Base-by-base conservation (phyloP, 2,329 filamentous ascomycete genomes). In the Leptodontidium sp. region DNA sequence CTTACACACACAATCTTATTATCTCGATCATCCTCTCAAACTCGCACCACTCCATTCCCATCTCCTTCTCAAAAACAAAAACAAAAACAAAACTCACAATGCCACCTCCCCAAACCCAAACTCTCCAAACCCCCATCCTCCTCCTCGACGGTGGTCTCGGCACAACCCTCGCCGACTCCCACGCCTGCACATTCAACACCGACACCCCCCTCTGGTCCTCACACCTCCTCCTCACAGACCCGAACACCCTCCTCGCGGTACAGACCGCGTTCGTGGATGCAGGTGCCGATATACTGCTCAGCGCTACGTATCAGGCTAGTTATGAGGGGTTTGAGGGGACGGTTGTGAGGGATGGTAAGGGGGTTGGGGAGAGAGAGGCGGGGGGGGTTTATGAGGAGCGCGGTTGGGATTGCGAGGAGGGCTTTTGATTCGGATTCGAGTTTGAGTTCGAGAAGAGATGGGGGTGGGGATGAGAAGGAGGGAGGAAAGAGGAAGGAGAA, bases 61-160 rank as follows among this genome's bases (percentile, higher is more conserved):
- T 12, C 7, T 24, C 15, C 24, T 15, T 9, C 32, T 35, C 32
- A 35, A 35, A 35, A 35, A 7, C 43, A n/a, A 29, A 35, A 35
- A 7, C 43, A n/a, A 29, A 64, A 32, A 40, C 11, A 62, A 24
- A 45, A 50, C 24, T 21, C 6, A 32, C 61, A 49, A 49, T 65
- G 29, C 32, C 43, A 26, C 45, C 69, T 15, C 1, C 21, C 21
- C 21, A 21, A 21, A 21, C 21, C 21, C 21, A 21, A 21, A 21
- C 21, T 1, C 21, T 21, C 21, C 70, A 40, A 40, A 40, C 38
- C 38, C 38, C 66, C 12, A 67, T 73, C 86, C 68, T 78, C 70
- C 79, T 92, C 61, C 84, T 92, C 49, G 90, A 92, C 75, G 90
- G 90, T 64, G 90, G 90, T 8, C 84, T 92, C 26, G 90, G 90